These are phyloP conservation scores for Didymella pinodella DNA, from an alignment of 2,329 filamentous ascomycete genomes.

Conservation along the genomic window DNA sequence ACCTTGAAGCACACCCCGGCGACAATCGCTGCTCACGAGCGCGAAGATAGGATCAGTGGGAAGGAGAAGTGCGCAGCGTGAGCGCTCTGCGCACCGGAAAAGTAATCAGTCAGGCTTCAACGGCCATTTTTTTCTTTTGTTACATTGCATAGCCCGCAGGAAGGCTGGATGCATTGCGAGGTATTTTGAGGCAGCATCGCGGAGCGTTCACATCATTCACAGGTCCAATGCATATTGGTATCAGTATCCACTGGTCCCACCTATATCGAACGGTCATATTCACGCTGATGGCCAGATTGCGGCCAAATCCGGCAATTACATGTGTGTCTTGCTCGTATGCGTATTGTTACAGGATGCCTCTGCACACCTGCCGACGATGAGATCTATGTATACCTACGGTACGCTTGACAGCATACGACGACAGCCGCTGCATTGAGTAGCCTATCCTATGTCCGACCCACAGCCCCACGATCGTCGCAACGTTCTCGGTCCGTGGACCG, in stretches of 20 bases:
- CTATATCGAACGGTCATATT: not conserved
- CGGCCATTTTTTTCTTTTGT: slow-evolving; percentile 21
- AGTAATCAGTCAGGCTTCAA: not conserved
- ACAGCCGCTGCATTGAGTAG: slow-evolving; percentile 1
- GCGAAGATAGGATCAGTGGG: slow-evolving; percentile 9
- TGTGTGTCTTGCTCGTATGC: not conserved
- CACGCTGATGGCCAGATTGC: not conserved
- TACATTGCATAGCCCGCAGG: slow-evolving; percentile 8
- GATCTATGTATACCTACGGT: no score
- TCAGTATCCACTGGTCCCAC: not conserved
- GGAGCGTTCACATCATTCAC: not conserved
- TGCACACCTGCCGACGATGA: not conserved
- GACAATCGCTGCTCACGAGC: not conserved
- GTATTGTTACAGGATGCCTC: not conserved
- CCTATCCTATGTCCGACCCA: slow-evolving; percentile 3
- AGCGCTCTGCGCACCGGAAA: not conserved
- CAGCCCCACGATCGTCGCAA: slow-evolving; percentile 15
- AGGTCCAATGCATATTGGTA: not conserved
- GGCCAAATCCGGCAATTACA: not conserved
- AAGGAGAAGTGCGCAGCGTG: slow-evolving; percentile 30
- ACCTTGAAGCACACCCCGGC: not conserved
- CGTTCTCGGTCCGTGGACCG: slow-evolving; percentile 12
- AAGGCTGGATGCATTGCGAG: slow-evolving; percentile 20
- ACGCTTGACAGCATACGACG: not conserved
- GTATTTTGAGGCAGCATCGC: slow-evolving; percentile 14